Evolutionary conservation across 257 asterid genomes (phyloP).

Genomic region (Solanum phureja): DNA sequence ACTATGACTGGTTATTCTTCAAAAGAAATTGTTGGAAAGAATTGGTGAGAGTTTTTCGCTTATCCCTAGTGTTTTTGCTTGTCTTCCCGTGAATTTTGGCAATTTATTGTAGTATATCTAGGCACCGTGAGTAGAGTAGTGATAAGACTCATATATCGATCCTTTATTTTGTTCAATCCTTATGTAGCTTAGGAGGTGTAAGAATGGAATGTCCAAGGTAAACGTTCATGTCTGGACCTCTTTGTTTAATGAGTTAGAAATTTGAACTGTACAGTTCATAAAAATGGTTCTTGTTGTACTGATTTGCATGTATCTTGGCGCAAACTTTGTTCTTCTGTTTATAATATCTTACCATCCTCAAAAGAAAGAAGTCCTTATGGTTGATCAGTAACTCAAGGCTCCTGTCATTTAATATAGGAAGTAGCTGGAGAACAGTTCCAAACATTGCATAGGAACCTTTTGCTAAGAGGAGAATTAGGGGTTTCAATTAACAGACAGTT

Average conservation of each 20-base stretch:
- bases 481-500: not conserved
- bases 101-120: not conserved
- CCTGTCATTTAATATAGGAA: not conserved
- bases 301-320: not conserved
- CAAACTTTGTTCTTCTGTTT: not conserved
- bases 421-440: not conserved
- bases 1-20: conserved; percentile 83
- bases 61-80: not conserved
- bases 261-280: not conserved
- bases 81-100: not conserved
- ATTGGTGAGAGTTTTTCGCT: conserved; percentile 48
- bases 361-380: not conserved
- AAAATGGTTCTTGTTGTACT: not conserved
- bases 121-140: not conserved
- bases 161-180: not conserved
- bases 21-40: conserved; percentile 75
- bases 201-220: not conserved
- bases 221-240: not conserved
- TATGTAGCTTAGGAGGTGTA: not conserved
- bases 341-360: not conserved
- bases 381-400: not conserved
- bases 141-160: not conserved
- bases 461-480: not conserved
- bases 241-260: not conserved
- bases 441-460: not conserved